A percentile compares a stretch with the other conserved stretches of the same genome.
phyloP scores from a whole-genome alignment of 106 monocot genomes.

The Amphibolis antarctica region DNA sequence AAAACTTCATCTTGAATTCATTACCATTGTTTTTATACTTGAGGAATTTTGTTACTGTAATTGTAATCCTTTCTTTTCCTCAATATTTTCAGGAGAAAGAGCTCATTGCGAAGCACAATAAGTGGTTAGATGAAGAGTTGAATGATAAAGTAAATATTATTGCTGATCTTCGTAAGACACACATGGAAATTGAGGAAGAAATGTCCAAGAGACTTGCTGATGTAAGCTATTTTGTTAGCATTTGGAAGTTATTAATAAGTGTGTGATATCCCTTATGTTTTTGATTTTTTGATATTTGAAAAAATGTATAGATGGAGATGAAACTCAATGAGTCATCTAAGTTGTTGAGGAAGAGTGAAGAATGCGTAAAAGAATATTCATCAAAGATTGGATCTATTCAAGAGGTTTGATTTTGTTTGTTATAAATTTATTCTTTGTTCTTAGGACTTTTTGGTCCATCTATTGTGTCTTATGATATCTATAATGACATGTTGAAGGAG shows the following conservation, averaged over 20 bases:
- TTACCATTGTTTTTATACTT: too few relatives aligned
- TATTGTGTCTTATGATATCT: not conserved
- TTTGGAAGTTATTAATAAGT: conserved; percentile 3
- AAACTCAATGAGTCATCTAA: conserved; percentile 47
- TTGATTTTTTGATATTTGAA: too few relatives aligned
- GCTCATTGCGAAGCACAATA: conserved; percentile 72
- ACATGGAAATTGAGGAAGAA: conserved; percentile 60
- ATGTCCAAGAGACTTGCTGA: conserved; percentile 58
- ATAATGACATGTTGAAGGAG: conserved; percentile 30
- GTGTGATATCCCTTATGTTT: not conserved
- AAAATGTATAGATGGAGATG: conserved; percentile 46
- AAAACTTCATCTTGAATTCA: too few relatives aligned
- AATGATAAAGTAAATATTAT: conserved; percentile 55
- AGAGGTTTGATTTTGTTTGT: conserved; percentile 32
- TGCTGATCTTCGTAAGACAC: conserved; percentile 53
- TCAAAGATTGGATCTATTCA: conserved; percentile 42
- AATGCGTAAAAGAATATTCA: conserved; percentile 48
- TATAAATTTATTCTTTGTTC: not conserved
- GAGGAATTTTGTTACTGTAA: too few relatives aligned
- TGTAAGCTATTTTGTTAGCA: conserved; percentile 22
- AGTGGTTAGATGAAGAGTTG: conserved; percentile 91
- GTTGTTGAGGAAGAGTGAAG: conserved; percentile 52
- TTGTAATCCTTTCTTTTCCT: too few relatives aligned
- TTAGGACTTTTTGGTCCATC: not conserved
- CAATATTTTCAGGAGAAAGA: conserved; percentile 69